Conservation (phyloP, 139 green algal genomes). For the Parachlorella kessleri region DNA sequence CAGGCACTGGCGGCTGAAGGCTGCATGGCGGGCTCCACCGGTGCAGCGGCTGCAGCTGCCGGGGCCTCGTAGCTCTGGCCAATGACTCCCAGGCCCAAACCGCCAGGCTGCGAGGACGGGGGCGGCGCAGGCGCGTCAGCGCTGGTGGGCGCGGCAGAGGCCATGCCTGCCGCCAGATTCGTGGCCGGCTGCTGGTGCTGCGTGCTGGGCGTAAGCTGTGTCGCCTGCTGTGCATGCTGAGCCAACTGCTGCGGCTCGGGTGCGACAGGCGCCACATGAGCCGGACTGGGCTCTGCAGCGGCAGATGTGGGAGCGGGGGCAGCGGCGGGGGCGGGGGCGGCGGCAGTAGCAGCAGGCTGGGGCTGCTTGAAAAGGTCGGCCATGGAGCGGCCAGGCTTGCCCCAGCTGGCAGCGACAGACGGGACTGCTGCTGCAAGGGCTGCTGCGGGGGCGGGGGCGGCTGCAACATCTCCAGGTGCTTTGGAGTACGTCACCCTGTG, state of each 20-base stretch:
- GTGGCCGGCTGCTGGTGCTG: constrained; percentile 33
- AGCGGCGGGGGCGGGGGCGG: background rate
- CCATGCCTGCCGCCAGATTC: constrained; percentile 21
- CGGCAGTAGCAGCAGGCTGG: background rate
- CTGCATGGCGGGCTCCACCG: background rate
- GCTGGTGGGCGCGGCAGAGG: background rate
- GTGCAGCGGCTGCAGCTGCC: background rate
- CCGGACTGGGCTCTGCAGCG: background rate
- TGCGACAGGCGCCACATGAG: no score
- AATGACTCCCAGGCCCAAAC: constrained; percentile 10
- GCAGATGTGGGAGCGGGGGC: background rate
- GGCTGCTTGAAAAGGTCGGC: background rate
- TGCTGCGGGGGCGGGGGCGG: background rate
- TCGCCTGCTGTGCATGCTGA: background rate
- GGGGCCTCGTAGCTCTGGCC: constrained; percentile 17
- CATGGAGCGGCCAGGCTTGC: background rate
- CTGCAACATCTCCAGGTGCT: no score
- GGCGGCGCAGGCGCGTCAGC: constrained; percentile 1
- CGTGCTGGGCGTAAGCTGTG: background rate
- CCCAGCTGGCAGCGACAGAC: no score
- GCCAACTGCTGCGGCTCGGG: no score
- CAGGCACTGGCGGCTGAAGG: constrained; percentile 26
- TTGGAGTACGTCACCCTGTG: no score
- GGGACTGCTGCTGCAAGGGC: background rate
- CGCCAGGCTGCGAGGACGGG: background rate